Conservation (phyloP, 257 asterid species). For the Solanum lycopersicoides region DNA sequence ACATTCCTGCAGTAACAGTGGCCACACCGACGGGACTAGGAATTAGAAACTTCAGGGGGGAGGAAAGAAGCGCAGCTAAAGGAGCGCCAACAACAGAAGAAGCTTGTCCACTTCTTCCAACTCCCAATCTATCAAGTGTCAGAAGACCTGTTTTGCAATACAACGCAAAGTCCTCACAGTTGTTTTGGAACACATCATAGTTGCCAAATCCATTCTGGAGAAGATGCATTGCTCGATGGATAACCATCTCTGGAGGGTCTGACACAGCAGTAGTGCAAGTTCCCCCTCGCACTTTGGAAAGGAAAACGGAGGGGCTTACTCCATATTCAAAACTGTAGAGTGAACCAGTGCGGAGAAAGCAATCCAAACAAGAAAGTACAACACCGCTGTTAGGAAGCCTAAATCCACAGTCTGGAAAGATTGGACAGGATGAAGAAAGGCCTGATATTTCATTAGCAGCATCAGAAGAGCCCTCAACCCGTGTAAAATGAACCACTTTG, state of each 20-base stretch:
- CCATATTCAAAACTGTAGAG: constrained; percentile 69
- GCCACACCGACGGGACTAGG: constrained; percentile 84
- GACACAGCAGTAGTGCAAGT: constrained; percentile 86
- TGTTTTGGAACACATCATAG: constrained; percentile 75
- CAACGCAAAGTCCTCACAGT: constrained; percentile 92
- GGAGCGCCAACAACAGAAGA: constrained; percentile 87
- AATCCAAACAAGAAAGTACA: constrained; percentile 71
- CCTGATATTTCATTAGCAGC: constrained; percentile 20
- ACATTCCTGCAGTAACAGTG: constrained; percentile 81
- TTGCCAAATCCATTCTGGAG: constrained; percentile 80
- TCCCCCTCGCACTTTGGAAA: constrained; percentile 87
- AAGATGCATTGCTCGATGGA: constrained; percentile 85
- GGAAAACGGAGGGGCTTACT: constrained; percentile 55
- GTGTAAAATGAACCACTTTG: constrained; percentile 90
- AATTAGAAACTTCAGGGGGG: constrained; percentile 68
- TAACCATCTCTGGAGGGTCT: constrained; percentile 42
- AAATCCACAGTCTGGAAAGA: constrained; percentile 83
- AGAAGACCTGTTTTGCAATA: constrained; percentile 93
- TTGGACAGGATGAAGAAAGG: constrained; percentile 35
- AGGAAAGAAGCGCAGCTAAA: constrained; percentile 75
- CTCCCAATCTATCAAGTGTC: constrained; percentile 57
- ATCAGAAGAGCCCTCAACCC: constrained; percentile 22
- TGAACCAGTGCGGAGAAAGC: constrained; percentile 68
- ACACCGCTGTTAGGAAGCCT: constrained; percentile 71
- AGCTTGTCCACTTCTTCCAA: constrained; percentile 94